Evolutionary conservation across 495 filamentous ascomycete species (phyloP).

Genomic region (Penicillium nucicola): DNA sequence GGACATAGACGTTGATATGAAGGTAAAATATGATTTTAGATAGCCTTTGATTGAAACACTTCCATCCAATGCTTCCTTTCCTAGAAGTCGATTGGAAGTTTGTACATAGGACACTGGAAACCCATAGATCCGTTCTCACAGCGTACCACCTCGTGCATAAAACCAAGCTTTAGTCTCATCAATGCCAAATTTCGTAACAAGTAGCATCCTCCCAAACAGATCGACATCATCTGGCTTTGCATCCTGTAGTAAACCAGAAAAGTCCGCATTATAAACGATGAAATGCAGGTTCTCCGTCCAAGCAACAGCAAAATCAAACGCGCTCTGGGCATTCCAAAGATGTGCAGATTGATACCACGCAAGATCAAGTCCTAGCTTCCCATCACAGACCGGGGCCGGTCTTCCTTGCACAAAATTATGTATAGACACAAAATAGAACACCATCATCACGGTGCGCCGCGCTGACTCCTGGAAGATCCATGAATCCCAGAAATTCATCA

Average conservation of each 20-base stretch:
- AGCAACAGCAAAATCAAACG: conserved; percentile 44
- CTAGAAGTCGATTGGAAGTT: too few relatives aligned
- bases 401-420: conserved; percentile 34
- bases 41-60: too few relatives aligned
- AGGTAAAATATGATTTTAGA: too few relatives aligned
- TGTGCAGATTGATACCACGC: conserved; percentile 44
- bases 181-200: conserved; percentile 40
- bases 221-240: conserved; percentile 47
- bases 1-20: too few relatives aligned
- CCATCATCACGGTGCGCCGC: conserved; percentile 42
- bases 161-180: conserved; percentile 47
- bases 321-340: conserved; percentile 44
- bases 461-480: conserved; percentile 49
- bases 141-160: conserved; percentile 21
- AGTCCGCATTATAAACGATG: conserved; percentile 38
- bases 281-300: conserved; percentile 46
- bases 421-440: conserved; percentile 36
- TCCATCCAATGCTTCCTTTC: too few relatives aligned
- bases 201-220: conserved; percentile 42
- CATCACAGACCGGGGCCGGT: conserved; percentile 26
- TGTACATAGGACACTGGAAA: too few relatives aligned
- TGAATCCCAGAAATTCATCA: conserved; percentile 37
- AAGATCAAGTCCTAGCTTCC: conserved; percentile 30
- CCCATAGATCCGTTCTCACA: too few relatives aligned
- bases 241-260: conserved; percentile 22